Conservation (phyloP, 768 basidiomycete genomes). For the Mycena sanguinolenta region DNA sequence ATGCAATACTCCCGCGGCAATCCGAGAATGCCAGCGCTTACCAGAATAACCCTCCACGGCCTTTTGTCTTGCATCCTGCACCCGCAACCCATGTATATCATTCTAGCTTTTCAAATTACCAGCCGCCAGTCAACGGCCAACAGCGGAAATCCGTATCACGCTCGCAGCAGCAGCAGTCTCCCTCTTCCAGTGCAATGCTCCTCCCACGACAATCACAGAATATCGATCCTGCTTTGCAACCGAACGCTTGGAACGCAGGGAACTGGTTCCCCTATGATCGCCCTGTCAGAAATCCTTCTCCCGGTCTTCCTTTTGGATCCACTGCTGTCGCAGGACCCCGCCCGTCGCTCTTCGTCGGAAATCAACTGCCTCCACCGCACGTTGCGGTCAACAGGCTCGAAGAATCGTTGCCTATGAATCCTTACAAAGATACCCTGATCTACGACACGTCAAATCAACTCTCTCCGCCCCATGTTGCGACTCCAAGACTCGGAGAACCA, state of each 20-base stretch:
- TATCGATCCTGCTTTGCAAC: constrained; percentile 11
- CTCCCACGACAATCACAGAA: constrained; percentile 6
- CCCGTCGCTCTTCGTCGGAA: constrained; percentile 1
- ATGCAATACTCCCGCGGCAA: too few relatives aligned
- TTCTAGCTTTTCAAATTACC: too few relatives aligned
- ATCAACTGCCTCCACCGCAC: constrained; percentile 2
- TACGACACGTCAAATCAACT: neutral
- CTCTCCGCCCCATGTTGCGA: neutral
- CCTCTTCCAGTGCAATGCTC: constrained; percentile 1
- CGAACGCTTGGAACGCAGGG: neutral
- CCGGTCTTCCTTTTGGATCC: neutral
- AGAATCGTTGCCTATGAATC: neutral
- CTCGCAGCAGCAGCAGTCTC: neutral
- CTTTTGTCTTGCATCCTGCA: too few relatives aligned
- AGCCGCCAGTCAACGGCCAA: neutral
- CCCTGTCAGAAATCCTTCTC: too few relatives aligned
- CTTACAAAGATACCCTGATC: neutral
- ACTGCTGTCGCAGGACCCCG: neutral
- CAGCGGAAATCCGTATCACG: neutral
- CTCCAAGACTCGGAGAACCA: neutral
- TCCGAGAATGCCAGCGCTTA: too few relatives aligned
- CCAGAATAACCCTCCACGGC: too few relatives aligned
- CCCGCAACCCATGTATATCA: too few relatives aligned
- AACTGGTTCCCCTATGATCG: neutral
- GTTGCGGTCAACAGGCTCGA: neutral